phyloP scores from a whole-genome alignment of 768 basidiomycete genomes.

The Boletus patriciae region DNA sequence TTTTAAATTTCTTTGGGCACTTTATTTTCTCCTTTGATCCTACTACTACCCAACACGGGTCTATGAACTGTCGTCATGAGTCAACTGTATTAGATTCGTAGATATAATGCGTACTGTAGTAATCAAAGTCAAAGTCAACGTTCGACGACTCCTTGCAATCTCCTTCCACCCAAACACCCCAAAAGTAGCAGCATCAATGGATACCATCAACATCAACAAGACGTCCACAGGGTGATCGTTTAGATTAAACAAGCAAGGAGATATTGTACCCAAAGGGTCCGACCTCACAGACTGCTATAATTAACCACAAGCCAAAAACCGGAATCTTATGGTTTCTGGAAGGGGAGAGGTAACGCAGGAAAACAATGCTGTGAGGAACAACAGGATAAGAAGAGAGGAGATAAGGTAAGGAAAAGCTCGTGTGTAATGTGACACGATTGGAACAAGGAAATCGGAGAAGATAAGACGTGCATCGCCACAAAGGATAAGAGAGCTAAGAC shows the following conservation, averaged over 20 bases:
- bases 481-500: conserved; percentile 1
- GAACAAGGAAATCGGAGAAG: not conserved
- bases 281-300: conserved; percentile 4
- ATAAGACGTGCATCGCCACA: conserved; percentile 10
- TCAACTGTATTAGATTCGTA: not conserved
- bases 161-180: not conserved
- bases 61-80: not conserved
- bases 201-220: not conserved
- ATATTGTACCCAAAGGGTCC: conserved; percentile 8
- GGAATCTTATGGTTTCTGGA: not conserved
- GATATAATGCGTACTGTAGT: conserved; percentile 6
- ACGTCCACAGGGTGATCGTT: not conserved
- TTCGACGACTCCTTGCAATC: not conserved
- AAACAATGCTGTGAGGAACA: conserved; percentile 1
- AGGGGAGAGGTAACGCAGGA: conserved; percentile 6
- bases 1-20: not conserved
- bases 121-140: not conserved
- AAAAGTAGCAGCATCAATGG: not conserved
- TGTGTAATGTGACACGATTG: not conserved
- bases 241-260: not conserved
- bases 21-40: not conserved
- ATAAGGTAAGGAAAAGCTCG: conserved; percentile 1
- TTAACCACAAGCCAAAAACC: not conserved
- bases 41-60: not conserved
- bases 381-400: not conserved